Percentiles rank a stretch among this genome's conserved stretches.
Evolutionary conservation across 2,329 filamentous ascomycete species (phyloP).

Genomic region (Purpureocillium takamizusanense): DNA sequence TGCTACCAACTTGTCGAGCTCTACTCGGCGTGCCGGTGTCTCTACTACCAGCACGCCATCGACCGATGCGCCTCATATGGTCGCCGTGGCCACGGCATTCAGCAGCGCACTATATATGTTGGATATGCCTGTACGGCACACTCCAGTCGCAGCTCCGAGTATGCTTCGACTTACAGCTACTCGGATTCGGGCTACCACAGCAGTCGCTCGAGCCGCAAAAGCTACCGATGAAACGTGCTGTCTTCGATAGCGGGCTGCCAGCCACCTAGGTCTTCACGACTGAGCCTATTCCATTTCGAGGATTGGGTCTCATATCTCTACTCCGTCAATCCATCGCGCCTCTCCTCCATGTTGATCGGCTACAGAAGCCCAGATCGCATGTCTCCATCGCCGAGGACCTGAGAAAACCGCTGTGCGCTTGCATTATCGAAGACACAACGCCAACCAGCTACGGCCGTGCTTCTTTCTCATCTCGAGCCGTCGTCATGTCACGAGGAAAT

Average conservation of each 20-base stretch:
- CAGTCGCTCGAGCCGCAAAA: constrained; percentile 33
- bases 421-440: constrained; percentile 22
- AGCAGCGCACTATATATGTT: constrained; percentile 70
- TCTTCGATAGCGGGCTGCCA: constrained; percentile 40
- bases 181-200: constrained; percentile 48
- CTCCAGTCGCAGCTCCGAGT: constrained; percentile 25
- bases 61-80: constrained; percentile 74
- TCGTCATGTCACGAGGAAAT: no score
- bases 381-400: no score
- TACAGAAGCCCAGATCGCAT: constrained; percentile 22
- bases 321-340: constrained; percentile 36
- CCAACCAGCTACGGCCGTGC: constrained; percentile 13
- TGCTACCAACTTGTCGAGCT: constrained; percentile 81
- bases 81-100: constrained; percentile 60
- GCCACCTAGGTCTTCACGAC: constrained; percentile 28
- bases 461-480: not conserved
- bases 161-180: constrained; percentile 32
- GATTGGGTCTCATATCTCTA: constrained; percentile 41
- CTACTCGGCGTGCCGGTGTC: constrained; percentile 78
- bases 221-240: constrained; percentile 43
- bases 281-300: constrained; percentile 33
- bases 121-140: constrained; percentile 61
- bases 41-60: constrained; percentile 80
- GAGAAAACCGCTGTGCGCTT: constrained; percentile 7
- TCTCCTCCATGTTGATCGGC: constrained; percentile 39